A percentile compares a stretch with the other conserved stretches of the same genome.
These are phyloP conservation scores for Stenogyne calaminthoides DNA, from an alignment of 305 asterid species.

Conservation along the genomic window DNA sequence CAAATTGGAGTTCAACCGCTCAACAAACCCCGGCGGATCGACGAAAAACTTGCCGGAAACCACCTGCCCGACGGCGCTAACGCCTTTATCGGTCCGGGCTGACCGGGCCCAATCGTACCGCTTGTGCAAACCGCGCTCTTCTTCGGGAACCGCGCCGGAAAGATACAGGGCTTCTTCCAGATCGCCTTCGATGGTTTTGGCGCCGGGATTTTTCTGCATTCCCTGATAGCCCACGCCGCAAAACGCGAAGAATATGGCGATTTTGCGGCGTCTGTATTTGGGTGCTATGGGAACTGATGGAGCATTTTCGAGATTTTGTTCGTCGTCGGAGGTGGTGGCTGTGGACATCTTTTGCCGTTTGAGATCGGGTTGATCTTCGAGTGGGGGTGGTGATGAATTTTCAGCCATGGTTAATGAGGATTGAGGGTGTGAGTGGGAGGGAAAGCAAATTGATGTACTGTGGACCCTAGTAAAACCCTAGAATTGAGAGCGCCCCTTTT, in stretches of 20 bases:
- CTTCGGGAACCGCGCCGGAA: constrained; percentile 85
- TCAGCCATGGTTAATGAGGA: constrained; percentile 47
- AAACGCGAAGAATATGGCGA: constrained; percentile 86
- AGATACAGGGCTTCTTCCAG: constrained; percentile 82
- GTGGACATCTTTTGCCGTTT: constrained; percentile 80
- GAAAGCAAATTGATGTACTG: neutral
- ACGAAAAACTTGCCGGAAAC: constrained; percentile 87
- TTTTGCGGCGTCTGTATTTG: constrained; percentile 82
- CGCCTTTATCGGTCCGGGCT: constrained; percentile 92
- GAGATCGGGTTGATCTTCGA: constrained; percentile 43
- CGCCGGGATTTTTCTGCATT: constrained; percentile 97
- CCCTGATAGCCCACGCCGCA: constrained; percentile 98
- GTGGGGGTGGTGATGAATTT: constrained; percentile 32
- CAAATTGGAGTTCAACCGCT: constrained; percentile 63
- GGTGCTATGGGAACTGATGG: constrained; percentile 41
- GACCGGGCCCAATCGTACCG: constrained; percentile 86
- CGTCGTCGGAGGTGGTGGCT: constrained; percentile 64
- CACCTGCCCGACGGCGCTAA: constrained; percentile 95
- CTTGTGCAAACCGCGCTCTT: constrained; percentile 61
- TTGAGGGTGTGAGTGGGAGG: no score
- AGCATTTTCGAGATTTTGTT: constrained; percentile 31
- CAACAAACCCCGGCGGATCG: constrained; percentile 86
- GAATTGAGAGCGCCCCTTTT: constrained; percentile 17
- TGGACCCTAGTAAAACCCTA: constrained; percentile 48
- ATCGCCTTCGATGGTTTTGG: constrained; percentile 95